phyloP scores from a whole-genome alignment of 805 yeast genomes.

The Ogataea philodendri region DNA sequence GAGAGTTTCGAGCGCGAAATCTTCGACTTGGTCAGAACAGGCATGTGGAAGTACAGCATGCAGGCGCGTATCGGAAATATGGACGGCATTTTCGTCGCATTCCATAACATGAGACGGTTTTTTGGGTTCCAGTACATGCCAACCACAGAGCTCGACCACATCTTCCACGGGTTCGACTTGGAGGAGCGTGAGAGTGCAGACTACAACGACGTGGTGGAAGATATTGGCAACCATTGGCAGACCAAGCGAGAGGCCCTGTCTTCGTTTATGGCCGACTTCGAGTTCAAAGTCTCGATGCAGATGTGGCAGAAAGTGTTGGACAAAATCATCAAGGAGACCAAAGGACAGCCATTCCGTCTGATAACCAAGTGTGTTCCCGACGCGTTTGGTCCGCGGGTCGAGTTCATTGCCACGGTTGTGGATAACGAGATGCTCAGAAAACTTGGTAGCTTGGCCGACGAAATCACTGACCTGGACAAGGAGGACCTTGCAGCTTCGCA shows the following conservation, averaged over 20 bases:
- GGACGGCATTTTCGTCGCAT: slow-evolving; percentile 95
- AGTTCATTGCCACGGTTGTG: slow-evolving; percentile 21
- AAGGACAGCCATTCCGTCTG: slow-evolving; percentile 39
- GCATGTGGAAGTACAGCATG: slow-evolving; percentile 77
- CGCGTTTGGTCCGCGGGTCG: slow-evolving; percentile 6
- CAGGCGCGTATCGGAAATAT: slow-evolving; percentile 94
- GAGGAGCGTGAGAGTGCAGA: slow-evolving; percentile 7
- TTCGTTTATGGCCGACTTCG: slow-evolving; percentile 58
- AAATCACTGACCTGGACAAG: slow-evolving; percentile 17
- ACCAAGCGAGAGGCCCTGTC: slow-evolving; percentile 38
- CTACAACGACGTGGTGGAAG: slow-evolving; percentile 22
- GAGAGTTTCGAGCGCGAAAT: slow-evolving; percentile 85
- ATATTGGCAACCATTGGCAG: slow-evolving; percentile 33
- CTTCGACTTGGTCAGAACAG: slow-evolving; percentile 69
- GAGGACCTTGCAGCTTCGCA: slow-evolving; percentile 21
- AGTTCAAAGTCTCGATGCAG: slow-evolving; percentile 59
- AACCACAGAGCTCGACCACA: slow-evolving; percentile 63
- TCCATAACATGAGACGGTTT: slow-evolving; percentile 74
- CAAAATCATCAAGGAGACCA: slow-evolving; percentile 32
- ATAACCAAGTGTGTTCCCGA: slow-evolving; percentile 20
- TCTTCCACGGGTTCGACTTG: slow-evolving; percentile 44
- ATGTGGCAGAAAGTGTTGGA: slow-evolving; percentile 50
- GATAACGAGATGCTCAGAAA: slow-evolving; percentile 10
- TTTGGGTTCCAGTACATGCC: slow-evolving; percentile 93
- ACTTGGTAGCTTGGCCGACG: slow-evolving; percentile 22